These are phyloP conservation scores for Phascolomyces articulosus DNA, from an alignment of 371 early-diverging fungal species.

Conservation along the genomic window DNA sequence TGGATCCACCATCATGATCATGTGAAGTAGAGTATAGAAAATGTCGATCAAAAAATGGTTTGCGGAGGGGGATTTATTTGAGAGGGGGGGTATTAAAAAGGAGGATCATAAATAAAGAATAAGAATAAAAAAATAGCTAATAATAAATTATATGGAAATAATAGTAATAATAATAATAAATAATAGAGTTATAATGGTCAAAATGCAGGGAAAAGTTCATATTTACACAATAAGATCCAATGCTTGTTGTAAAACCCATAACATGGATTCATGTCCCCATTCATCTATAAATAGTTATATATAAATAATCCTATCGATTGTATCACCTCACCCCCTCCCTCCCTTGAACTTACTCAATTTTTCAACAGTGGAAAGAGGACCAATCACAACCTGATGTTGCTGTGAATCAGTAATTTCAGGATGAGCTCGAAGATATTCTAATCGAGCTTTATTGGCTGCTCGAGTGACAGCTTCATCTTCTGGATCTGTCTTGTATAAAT, in stretches of 20 bases:
- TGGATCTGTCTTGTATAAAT: slow-evolving; percentile 59
- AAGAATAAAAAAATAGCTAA: no score
- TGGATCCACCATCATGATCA: no score
- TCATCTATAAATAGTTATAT: slow-evolving; percentile 15
- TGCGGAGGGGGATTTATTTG: no score
- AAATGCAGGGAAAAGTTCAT: no score
- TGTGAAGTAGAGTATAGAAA: no score
- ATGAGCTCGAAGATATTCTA: slow-evolving; percentile 54
- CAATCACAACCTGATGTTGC: slow-evolving; percentile 24
- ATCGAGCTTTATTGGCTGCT: slow-evolving; percentile 53
- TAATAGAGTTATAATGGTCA: no score
- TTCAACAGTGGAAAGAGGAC: slow-evolving; percentile 28
- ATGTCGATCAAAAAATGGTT: no score
- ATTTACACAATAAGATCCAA: slow-evolving; percentile 21
- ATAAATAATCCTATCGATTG: not conserved
- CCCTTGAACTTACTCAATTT: slow-evolving; percentile 24
- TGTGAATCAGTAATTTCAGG: slow-evolving; percentile 32
- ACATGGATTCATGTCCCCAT: slow-evolving; percentile 21
- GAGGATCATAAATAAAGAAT: no score
- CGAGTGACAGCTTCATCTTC: slow-evolving; percentile 50
- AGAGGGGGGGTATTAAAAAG: no score
- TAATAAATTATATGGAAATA: not conserved
- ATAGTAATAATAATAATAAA: not conserved
- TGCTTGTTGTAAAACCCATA: slow-evolving; percentile 24
- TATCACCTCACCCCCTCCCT: not conserved